Base-by-base conservation (phyloP, 805 yeast genomes). In the Candida nonsorbophila region DNA sequence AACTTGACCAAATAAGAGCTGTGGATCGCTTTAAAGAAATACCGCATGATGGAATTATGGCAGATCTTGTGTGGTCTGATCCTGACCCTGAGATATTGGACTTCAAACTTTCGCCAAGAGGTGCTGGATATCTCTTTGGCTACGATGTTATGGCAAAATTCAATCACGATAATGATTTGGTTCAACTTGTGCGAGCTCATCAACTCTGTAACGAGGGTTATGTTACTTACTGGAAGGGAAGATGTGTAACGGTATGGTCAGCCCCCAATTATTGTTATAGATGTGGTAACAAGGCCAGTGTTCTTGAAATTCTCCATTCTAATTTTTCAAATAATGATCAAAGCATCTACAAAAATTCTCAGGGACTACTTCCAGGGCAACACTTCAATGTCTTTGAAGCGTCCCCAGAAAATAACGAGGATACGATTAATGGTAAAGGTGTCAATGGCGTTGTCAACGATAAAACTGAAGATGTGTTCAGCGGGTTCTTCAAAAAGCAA, bases 11-110 rank as follows among this genome's bases (percentile, higher is more conserved):
- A 41, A 85, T 92, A 29, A 69, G 83, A 39, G 78, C 92, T 10
- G 79, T 94, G 6, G 98, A 92, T 55, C 55, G 99, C 35, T 90
- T 87, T 51, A 75, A 79, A 41, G 99, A 92, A 53, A 86, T 94
- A 8, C 99, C 99, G 0, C 98, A 94, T 45, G 98, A 92, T 53
- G 99, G 99, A 0, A 95, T 97, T 10, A 92, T 92, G 97, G 98
- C 98, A 1, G 99, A 92, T 54, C 63, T 92, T 28, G 97, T 92
- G 12, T 92, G 99, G 99, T 80, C 92, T 14, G 99, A 92, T 50
- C 99, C 99, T 0, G 97, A 94, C 54, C 82, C 84, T 18, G 84
- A 82, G 32, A 65, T 66, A 32, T 45, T 62, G 43, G 95, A 87
- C 47, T 92, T 92, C 54, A 80, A 88, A 41, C 72, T 92, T 13